Base-by-base conservation (phyloP, 2,329 filamentous ascomycete genomes). In the Dothiorella sarmentorum region DNA sequence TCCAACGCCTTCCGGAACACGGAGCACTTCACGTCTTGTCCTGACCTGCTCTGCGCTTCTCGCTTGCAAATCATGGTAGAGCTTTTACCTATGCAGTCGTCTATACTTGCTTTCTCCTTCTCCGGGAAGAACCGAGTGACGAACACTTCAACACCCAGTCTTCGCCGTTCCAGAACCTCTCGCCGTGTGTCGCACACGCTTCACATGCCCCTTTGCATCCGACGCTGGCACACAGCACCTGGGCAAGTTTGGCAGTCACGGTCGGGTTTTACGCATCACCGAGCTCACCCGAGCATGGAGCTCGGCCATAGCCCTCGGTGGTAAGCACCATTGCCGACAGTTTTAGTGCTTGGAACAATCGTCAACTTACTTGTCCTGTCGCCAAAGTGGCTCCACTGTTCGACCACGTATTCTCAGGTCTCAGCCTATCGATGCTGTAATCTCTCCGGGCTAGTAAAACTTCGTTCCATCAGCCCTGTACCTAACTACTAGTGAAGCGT, bases 1-100 rank as follows among this genome's bases (percentile, higher is more conserved):
- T 45, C 43, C 24, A 29, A 51, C 45, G 45, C 18, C 18, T 37
- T n/a, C 43, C 43, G 45, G 18, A 53, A 53, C 49, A 53, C 49
- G 49, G 49, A 40, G 49, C 47, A 52, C 47, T 52, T 52, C 47
- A 52, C 47, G 47, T 33, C 35, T 53, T 22, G 47, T 38, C 18
- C 33, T 52, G 22, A 5, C 47, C 47, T 52, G n/a, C 47, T 18
- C 20, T 37, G 5, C 20, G 47, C 47, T 4, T 22, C 49, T 53
- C 49, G 49, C 49, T 38, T 53, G 49, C 22, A 53, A 20, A 53
- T 40, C 49, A 5, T 18, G 20, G 7, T 40, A 17, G 17, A 17
- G 22, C 9, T 20, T 27, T 37, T 29, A 26, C 9, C 29, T 13
- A 53, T 52, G 49, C 49, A 26, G 9, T n/a, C 35, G 49, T n/a